Conservation (phyloP, 805 yeast genomes). For the Trichomonascus vanleenenianus region DNA sequence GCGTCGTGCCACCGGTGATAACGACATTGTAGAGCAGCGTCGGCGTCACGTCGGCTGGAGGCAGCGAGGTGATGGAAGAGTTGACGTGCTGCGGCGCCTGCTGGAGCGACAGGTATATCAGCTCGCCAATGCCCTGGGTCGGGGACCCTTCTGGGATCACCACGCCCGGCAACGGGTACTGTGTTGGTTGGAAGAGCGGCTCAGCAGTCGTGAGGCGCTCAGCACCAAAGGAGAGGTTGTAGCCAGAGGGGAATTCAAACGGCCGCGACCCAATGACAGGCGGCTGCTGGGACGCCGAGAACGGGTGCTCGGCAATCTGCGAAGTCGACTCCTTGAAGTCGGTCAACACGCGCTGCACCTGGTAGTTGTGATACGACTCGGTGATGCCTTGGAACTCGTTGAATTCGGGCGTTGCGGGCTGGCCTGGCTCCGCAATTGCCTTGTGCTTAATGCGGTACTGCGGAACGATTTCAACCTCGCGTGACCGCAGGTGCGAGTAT, state of each 20-base stretch:
- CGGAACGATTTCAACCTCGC: constrained; percentile 28
- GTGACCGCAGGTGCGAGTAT: constrained; percentile 36
- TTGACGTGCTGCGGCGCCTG: constrained; percentile 16
- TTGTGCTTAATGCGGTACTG: constrained; percentile 32
- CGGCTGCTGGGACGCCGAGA: constrained; percentile 24
- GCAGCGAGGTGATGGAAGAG: background rate
- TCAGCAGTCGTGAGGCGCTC: constrained; percentile 55
- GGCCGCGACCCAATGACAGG: constrained; percentile 29
- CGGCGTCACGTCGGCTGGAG: background rate
- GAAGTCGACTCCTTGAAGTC: constrained; percentile 43
- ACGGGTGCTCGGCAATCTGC: constrained; percentile 34
- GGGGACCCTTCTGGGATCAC: constrained; percentile 34
- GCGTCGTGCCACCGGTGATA: constrained; percentile 54
- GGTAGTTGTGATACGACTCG: constrained; percentile 31
- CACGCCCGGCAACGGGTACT: constrained; percentile 38
- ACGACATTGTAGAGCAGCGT: constrained; percentile 40
- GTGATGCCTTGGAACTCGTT: constrained; percentile 27
- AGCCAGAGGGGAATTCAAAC: constrained; percentile 56
- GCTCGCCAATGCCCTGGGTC: constrained; percentile 39
- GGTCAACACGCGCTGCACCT: constrained; percentile 34
- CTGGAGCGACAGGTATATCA: constrained; percentile 38
- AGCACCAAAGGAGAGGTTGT: constrained; percentile 39
- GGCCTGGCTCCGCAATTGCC: constrained; percentile 30
- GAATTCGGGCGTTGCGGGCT: constrained; percentile 21
- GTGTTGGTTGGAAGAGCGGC: constrained; percentile 61